A percentile compares a stretch with the other conserved stretches of the same genome.
These are phyloP conservation scores for Azolla pinnata DNA, from an alignment of 75 land plant species.

Conservation along the genomic window DNA sequence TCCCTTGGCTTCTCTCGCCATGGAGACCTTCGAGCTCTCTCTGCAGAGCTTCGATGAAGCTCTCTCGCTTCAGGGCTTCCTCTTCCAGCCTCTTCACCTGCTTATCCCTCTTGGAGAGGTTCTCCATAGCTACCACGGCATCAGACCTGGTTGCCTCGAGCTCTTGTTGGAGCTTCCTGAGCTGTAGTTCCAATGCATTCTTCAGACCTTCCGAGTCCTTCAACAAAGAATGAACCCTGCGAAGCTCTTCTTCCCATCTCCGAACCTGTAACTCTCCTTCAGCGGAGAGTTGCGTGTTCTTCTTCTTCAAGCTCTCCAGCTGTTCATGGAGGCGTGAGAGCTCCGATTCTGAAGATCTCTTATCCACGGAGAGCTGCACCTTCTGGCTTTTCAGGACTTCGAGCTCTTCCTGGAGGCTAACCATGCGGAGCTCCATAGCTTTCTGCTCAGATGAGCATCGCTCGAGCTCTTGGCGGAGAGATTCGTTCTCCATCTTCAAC, in stretches of 20 bases:
- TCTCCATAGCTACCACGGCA: too few species aligned
- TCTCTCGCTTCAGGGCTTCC: too few species aligned
- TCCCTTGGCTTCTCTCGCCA: not conserved
- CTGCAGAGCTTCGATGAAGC: not conserved
- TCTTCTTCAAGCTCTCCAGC: conserved; percentile 1
- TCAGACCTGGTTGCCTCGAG: too few species aligned
- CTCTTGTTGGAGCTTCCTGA: too few species aligned
- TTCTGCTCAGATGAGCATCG: conserved; percentile 8
- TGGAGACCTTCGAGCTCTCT: not conserved
- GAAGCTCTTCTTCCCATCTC: too few species aligned
- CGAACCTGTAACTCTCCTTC: too few species aligned
- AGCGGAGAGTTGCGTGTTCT: too few species aligned
- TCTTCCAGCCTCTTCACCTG: too few species aligned
- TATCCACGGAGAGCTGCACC: not conserved
- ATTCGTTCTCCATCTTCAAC: conserved; percentile 16
- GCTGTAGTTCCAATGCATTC: too few species aligned
- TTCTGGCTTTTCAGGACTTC: not conserved
- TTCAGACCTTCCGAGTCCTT: too few species aligned
- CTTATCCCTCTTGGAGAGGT: too few species aligned
- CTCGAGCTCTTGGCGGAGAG: conserved; percentile 13
- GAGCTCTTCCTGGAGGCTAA: not conserved
- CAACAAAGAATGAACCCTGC: too few species aligned
- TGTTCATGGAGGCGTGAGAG: not conserved
- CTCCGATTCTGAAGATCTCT: not conserved
- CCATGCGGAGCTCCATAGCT: conserved; percentile 3